A percentile compares a stretch with the other conserved stretches of the same genome.
phyloP scores from a whole-genome alignment of 148 eudicot genomes.

The Fagopyrum esculentum region DNA sequence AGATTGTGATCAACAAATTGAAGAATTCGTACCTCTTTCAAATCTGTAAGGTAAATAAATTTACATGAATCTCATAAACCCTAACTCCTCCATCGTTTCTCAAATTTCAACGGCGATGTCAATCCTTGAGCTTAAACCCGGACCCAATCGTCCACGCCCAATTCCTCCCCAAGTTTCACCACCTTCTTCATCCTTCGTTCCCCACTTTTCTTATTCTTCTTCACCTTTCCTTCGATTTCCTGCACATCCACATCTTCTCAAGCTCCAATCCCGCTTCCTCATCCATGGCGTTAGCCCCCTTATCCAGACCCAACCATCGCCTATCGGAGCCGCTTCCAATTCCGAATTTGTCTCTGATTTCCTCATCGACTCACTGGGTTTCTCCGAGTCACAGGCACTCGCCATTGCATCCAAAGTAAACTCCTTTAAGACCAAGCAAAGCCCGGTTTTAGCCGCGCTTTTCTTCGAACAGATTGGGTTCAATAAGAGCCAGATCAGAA shows the following conservation, averaged over 20 bases:
- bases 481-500: not conserved
- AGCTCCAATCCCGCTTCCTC: slow-evolving; percentile 1
- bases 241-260: not conserved
- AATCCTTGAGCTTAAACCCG: not conserved
- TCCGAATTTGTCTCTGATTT: not conserved
- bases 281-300: slow-evolving; percentile 4
- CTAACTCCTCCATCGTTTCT: not conserved
- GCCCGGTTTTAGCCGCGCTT: not conserved
- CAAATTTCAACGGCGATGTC: not conserved
- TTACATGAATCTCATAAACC: not conserved
- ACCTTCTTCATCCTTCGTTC: not conserved
- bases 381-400: not conserved
- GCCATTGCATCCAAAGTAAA: not conserved
- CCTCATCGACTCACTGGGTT: not conserved
- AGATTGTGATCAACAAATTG: too few relatives aligned
- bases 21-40: too few relatives aligned
- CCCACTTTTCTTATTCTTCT: not conserved
- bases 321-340: not conserved
- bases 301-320: not conserved
- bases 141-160: not conserved
- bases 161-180: not conserved
- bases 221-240: not conserved
- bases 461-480: slow-evolving; percentile 9
- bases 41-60: too few relatives aligned
- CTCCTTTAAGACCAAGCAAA: not conserved